Base-by-base conservation (phyloP, 345 rosid species). In the Gossypium turneri region DNA sequence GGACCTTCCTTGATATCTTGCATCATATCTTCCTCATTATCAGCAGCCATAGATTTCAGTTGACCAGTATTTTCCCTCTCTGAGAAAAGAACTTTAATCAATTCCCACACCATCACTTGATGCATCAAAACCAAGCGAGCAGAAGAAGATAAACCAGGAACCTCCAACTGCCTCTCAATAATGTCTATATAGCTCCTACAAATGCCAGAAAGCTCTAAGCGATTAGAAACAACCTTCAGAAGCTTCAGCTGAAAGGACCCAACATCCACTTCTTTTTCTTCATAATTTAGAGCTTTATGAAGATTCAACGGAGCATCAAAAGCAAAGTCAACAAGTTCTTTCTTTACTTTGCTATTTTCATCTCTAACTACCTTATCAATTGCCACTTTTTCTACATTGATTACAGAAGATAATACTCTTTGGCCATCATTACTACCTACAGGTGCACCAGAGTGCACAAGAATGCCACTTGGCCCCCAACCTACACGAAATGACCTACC, bases 401-500 rank as follows among this genome's bases (percentile, higher is more conserved):
- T 84, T 58, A 89, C 81, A 75, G 99, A 95, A 72, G 99, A 90
- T 68, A 91, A 79, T 65, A 80, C 76, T 78, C 80, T 82, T 61
- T 24, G 84, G 74, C 96, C 79, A 77, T 81, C 73, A 73, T 70
- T 80, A 77, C 82, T 75, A 58, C 88, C 86, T 62, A 91, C 84
- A 55, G 89, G 86, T 41, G 87, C 63, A 66, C 98, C 99, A 69
- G 90, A 70, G 77, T 95, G 99, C 60, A 95, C 86, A 81, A 95
- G 97, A 76, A 93, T 79, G 27, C 98, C 98, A 89, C 89, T 91
- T 25, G 96, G 99, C 2, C 98, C 98, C 99, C 99, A 95, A 19
- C 99, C 99, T 44, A 88, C 99, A 75, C 98, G 98, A 83, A 93
- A 95, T 52, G 98, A 93, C 81, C 93, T 86, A 71, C 97, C 96